Evolutionary conservation across 169 alveolate species (phyloP), one percentile per base, ranked within the genome.

Genomic region (Plasmodium reichenowi): DNA sequence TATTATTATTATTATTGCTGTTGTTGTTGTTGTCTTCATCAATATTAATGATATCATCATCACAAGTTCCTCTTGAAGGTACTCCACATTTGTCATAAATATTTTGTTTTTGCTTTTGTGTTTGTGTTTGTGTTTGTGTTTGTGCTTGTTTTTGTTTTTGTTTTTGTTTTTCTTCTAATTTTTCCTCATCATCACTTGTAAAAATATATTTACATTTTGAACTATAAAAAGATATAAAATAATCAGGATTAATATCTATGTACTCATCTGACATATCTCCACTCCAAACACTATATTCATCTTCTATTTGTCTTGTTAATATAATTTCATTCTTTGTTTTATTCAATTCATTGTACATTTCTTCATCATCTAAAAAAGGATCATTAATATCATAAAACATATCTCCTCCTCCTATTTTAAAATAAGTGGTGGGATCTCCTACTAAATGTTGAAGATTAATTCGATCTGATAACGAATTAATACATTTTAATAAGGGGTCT

Each of bases 371-470:
- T 47, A 94, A 87, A 63, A 94, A 94, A 8, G 96, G 96, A 80
- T 94, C 96, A 76, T 94, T 93, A 24, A 94, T 94, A 64, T 94
- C 96, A 66, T 94, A 94, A 85, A 90, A 94, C 96, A 92, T 94
- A 58, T 94, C 96, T 58, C 94, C 96, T 45, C 96, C 96, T 17
- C 96, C 96, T 13, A 68, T 67, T 86, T 89, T 92, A 64, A 94
- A 86, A 70, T 94, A 94, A 2, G 94, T 72, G 20, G 94, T 72
- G 38, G 96, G 96, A 56, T 94, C 95, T 1, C 95, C 96, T 13
- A 94, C 96, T 56, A 94, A 60, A 60, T 94, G 95, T 88, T 94
- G 96, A 12, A 94, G 88, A 63, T 92, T 92, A 6, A 94, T 92
- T 15, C 96, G 62, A 72, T 94, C 96, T 6, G 96, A 90, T 13